Evolutionary conservation across 1,284 basidiomycete species (phyloP), one percentile per base, ranked within the genome.

Genomic region (Ceratobasidium sp.): DNA sequence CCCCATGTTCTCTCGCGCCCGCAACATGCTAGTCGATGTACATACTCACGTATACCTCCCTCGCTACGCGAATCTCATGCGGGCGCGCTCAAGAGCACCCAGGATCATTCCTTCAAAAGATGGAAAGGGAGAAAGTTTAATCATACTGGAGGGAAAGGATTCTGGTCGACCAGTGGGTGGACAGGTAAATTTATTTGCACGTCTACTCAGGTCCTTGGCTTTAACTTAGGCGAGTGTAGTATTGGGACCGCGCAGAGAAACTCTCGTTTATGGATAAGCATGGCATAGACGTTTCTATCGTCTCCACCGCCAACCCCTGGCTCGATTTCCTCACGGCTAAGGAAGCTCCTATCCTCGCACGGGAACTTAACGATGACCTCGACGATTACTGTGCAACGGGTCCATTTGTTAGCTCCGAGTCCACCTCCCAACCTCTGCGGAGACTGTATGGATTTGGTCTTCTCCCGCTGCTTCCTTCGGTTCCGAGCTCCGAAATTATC

Each of bases 281-380:
- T 80, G 87, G 86, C 24, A 94, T 94, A 72, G 89, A 92, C 80
- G 82, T 91, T 51, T 91, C 90, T 1, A 84, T 92, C 33, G 88
- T 92, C 63, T 91, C 89, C 81, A 87, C 91, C 17, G 94, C 94
- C 33, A 95, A 96, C 79, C 93, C 94, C 15, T 96, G 94, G 94
- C 87, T 96, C 29, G 94, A 96, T 81, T 95, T 94, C 80, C 86
- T 96, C 33, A 81, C 90, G 4, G 86, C 92, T 8, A 79, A 86
- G n/a, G 87, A 90, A 64, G 94, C 94, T 8, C 85, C 88, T 63
- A 80, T 80, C 15, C 86, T 94, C 27, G 93, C 93, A 0, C 81
- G 81, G 17, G 86, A 91, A 73, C 85, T 96, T 64, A 96, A 96
- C 81, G 81, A 85, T 36, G 92, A 95, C 79, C 85, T 96, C 17